phyloP scores from a whole-genome alignment of 768 basidiomycete species.

The Sutorius australiensis region DNA sequence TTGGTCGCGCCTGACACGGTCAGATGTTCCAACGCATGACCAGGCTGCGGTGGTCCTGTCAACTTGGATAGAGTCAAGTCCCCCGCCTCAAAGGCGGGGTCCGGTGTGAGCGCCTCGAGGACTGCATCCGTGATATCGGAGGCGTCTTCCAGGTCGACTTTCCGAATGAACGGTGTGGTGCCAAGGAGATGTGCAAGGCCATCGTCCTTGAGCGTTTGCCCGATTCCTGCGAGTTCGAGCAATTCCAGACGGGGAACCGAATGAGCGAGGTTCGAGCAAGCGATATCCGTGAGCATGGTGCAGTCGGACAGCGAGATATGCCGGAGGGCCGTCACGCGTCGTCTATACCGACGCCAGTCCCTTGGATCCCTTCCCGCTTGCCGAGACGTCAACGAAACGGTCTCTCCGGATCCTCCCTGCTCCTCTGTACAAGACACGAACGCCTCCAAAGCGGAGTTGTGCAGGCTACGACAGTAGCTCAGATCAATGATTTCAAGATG shows the following conservation, averaged over 20 bases:
- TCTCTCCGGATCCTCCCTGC: slow-evolving; percentile 29
- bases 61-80: slow-evolving; percentile 7
- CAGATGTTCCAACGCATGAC: slow-evolving; percentile 69
- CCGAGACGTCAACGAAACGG: slow-evolving; percentile 52
- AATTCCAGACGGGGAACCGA: slow-evolving; percentile 69
- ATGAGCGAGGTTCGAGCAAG: slow-evolving; percentile 68
- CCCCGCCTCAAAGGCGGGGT: slow-evolving; percentile 2
- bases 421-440: slow-evolving; percentile 55
- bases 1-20: slow-evolving; percentile 63
- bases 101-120: slow-evolving; percentile 61
- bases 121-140: slow-evolving; percentile 67
- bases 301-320: slow-evolving; percentile 76
- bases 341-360: slow-evolving; percentile 45
- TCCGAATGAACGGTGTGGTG: slow-evolving; percentile 66
- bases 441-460: slow-evolving; percentile 72
- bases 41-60: slow-evolving; percentile 41
- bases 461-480: slow-evolving; percentile 66
- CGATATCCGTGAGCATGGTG: slow-evolving; percentile 64
- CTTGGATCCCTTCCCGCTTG: slow-evolving; percentile 62
- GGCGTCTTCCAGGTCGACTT: slow-evolving; percentile 86
- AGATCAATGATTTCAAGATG: slow-evolving; percentile 77
- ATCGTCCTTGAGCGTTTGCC: slow-evolving; percentile 60
- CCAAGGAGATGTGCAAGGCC: slow-evolving; percentile 70
- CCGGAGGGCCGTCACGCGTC: slow-evolving; percentile 64
- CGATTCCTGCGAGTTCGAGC: slow-evolving; percentile 77